Evolutionary conservation across 305 asterid genomes (phyloP), one percentile per base, ranked within the genome.

Genomic region (Nicotiana rustica): DNA sequence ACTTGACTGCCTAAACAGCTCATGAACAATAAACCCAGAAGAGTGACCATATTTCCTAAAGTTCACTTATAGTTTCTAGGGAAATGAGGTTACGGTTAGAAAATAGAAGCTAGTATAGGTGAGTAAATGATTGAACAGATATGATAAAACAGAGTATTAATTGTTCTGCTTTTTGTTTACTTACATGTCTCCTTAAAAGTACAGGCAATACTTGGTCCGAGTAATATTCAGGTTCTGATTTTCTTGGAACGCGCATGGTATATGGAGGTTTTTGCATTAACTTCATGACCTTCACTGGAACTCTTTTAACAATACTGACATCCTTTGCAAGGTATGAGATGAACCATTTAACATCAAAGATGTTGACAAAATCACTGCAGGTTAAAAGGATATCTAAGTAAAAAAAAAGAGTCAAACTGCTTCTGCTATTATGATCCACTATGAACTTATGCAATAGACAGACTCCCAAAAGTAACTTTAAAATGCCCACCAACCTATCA

Each of bases 201-300:
- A 89, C 90, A 67, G 99, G 99, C 88, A 97, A 85, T 49, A 97
- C 99, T 97, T 95, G 98, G 85, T 95, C 98, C 84, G 93, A 89
- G 87, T 97, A 97, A 91, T 95, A 97, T 87, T 94, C 98, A 67
- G 99, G 95, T 86, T 97, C 99, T 31, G 99, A 97, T 89, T 93
- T 97, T 86, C 99, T 92, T 14, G 99, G 99, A 70, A 97, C 98
- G 38, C 99, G 99, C 99, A 93, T 97, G 79, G 99, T 93, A 90
- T 97, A 97, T 29, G 99, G 99, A 52, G 99, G 99, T 86, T 93
- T 95, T 59, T 94, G 97, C 98, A 97, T 92, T 79, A 96, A 92
- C 90, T 94, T 90, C 99, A 97, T 93, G 87, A 92, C 93, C 90
- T 90, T 95, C 85, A 93, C 98, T 9, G 99, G 98, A 82, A 97